Evolutionary conservation across 2,329 filamentous ascomycete genomes (phyloP).

Genomic region (Aspergillus pseudoglaucus): DNA sequence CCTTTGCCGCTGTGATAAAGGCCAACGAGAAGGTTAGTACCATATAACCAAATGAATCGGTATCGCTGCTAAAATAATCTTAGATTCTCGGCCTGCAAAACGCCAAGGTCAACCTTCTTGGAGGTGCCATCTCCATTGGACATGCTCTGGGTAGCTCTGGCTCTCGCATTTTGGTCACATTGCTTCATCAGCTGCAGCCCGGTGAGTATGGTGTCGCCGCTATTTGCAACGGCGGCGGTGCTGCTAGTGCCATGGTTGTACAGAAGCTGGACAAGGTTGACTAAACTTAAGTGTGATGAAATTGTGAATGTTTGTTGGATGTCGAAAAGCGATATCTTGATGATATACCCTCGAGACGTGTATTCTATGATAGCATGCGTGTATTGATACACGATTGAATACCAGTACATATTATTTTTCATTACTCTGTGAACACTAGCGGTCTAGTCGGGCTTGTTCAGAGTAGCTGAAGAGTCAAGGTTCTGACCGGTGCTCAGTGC

Average conservation of each 20-base stretch:
- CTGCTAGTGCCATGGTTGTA: constrained; percentile 84
- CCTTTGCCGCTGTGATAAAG: constrained; percentile 91
- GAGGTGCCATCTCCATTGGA: constrained; percentile 85
- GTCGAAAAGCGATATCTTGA: neutral
- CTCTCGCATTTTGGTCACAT: constrained; percentile 78
- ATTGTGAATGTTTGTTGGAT: neutral
- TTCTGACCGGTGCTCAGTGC: neutral
- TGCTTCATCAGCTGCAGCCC: constrained; percentile 84
- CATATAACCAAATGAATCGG: neutral
- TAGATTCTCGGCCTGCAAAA: constrained; percentile 73
- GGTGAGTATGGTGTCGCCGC: constrained; percentile 93
- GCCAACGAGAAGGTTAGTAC: constrained; percentile 73
- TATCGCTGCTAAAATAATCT: constrained; percentile 3
- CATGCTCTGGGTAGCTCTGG: constrained; percentile 92
- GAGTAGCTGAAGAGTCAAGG: neutral
- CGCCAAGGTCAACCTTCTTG: constrained; percentile 77
- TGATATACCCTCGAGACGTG: neutral
- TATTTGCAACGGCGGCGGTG: constrained; percentile 95
- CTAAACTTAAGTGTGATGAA: constrained; percentile 11
- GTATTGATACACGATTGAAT: neutral
- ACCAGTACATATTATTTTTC: neutral
- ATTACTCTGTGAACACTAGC: neutral
- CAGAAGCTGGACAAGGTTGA: constrained; percentile 62
- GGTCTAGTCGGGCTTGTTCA: too few relatives aligned
- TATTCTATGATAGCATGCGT: neutral